Conservation (phyloP, 768 basidiomycete genomes). For the Psilocybe azurescens region DNA sequence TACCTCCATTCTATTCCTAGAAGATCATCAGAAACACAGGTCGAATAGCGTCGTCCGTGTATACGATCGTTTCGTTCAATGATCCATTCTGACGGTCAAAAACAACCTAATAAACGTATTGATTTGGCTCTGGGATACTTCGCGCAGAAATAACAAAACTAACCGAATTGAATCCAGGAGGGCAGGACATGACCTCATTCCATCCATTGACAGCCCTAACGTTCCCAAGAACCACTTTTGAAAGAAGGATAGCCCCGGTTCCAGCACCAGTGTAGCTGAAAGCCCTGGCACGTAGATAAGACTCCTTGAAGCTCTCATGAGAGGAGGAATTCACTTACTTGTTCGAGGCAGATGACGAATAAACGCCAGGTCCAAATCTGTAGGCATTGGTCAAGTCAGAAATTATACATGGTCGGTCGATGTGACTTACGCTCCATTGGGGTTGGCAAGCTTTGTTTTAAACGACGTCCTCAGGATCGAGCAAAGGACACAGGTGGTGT, state of each 20-base stretch:
- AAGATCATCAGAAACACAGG: conserved; percentile 37
- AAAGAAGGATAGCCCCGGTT: conserved; percentile 30
- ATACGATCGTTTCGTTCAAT: conserved; percentile 37
- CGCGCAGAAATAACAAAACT: background rate
- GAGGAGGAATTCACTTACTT: conserved; percentile 25
- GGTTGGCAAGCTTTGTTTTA: conserved; percentile 34
- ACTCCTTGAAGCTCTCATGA: background rate
- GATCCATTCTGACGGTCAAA: conserved; percentile 26
- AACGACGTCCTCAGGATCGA: conserved; percentile 36
- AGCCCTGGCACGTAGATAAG: conserved; percentile 20
- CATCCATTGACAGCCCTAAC: conserved; percentile 23
- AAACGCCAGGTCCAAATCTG: conserved; percentile 35
- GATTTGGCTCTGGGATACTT: background rate
- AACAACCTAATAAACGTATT: conserved; percentile 20
- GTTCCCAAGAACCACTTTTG: conserved; percentile 37
- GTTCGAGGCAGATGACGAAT: conserved; percentile 35
- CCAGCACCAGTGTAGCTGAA: conserved; percentile 26
- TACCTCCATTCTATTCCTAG: background rate
- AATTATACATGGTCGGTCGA: background rate
- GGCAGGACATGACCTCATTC: conserved; percentile 29
- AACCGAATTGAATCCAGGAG: conserved; percentile 35
- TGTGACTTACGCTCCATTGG: conserved; percentile 29
- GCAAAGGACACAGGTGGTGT: conserved; percentile 28
- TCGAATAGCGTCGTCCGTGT: conserved; percentile 36
- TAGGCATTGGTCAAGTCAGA: background rate